Percentiles rank a stretch among this genome's conserved stretches.
Conservation (phyloP, 768 basidiomycete species). For the Atractiella rhizophila region DNA sequence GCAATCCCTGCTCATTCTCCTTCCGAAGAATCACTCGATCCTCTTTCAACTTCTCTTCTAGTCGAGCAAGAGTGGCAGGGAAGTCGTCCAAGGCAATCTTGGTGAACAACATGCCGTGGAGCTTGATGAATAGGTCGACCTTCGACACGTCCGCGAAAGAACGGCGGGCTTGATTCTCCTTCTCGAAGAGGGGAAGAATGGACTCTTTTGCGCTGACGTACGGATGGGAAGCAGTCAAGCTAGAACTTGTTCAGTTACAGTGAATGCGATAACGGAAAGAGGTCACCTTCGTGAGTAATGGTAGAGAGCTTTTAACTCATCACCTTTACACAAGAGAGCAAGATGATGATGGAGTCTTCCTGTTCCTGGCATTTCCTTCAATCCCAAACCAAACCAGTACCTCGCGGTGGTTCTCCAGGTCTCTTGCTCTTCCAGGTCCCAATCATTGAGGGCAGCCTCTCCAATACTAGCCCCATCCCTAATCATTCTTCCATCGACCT, state of each 20-base stretch:
- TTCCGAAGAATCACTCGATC: constrained; percentile 5
- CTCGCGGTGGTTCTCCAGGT: constrained; percentile 67
- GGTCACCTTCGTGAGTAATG: constrained; percentile 82
- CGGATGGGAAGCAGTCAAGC: constrained; percentile 73
- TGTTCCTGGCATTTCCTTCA: constrained; percentile 71
- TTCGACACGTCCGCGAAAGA: constrained; percentile 42
- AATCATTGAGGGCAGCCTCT: constrained; percentile 50
- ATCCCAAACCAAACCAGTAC: constrained; percentile 75
- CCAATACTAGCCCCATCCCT: constrained; percentile 39
- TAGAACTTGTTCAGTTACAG: constrained; percentile 19
- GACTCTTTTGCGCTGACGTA: constrained; percentile 74
- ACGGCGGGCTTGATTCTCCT: constrained; percentile 42
- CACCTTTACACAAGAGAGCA: constrained; percentile 55
- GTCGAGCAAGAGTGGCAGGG: constrained; percentile 46
- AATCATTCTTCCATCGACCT: constrained; percentile 28
- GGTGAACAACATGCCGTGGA: constrained; percentile 95
- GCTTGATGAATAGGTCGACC: constrained; percentile 59
- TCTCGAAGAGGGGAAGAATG: constrained; percentile 65
- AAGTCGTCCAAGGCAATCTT: constrained; percentile 87
- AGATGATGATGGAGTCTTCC: constrained; percentile 87
- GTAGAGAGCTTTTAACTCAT: constrained; percentile 64
- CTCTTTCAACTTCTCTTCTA: constrained; percentile 35
- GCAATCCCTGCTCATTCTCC: constrained; percentile 20
- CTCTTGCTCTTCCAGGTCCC: constrained; percentile 60
- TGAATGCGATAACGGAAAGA: background rate